Base-by-base conservation (phyloP, 352 stramenopile species). In the Elongisporangium undulatum region DNA sequence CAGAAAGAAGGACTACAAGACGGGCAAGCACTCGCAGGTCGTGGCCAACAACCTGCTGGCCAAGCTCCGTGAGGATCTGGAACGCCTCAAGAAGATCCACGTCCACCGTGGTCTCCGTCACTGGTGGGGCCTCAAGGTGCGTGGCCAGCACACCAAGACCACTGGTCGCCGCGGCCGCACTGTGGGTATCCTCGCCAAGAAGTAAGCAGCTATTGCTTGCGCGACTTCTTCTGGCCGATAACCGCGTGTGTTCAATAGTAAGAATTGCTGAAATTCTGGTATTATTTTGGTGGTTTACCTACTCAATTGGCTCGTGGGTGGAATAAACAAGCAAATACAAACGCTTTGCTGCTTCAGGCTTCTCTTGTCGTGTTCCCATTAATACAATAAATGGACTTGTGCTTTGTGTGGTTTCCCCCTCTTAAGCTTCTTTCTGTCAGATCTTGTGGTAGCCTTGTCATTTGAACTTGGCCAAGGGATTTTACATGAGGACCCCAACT, bases 1-100 rank as follows among this genome's bases (percentile, higher is more conserved):
- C 91, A 95, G 97, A 82, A 97, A 99, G 89, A 99, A 99, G 89
- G 97, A 99, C 87, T 99, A 98, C 85, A 99, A 99, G 89, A 99
- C 96, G 55, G 97, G 97, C 83, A 99, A 99, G 85, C 98, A 98
- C 85, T 97, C 83, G 67, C 98, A 99, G 86, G 85, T 98, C 56
- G 97, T 99, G 66, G 95, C 97, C 58, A 99, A 99, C 82, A 97
- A 97, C 77, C 90, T 99, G 62, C 94, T 98, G 81, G 93, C 93
- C 74, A 99, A 99, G 82, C 94, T 99, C 71, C 96, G 97, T 89
- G 97, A 99, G 69, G 97, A 99, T 90, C 92, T 99, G 66, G 97
- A 99, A 82, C 87, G 97, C 72, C 85, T 99, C 70, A 99, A 99
- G 94, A 99, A 99, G 93, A 99, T 99, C 77, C 94, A 97, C 76